phyloP scores from a whole-genome alignment of 345 rosid species.

The Rhodamnia argentea region DNA sequence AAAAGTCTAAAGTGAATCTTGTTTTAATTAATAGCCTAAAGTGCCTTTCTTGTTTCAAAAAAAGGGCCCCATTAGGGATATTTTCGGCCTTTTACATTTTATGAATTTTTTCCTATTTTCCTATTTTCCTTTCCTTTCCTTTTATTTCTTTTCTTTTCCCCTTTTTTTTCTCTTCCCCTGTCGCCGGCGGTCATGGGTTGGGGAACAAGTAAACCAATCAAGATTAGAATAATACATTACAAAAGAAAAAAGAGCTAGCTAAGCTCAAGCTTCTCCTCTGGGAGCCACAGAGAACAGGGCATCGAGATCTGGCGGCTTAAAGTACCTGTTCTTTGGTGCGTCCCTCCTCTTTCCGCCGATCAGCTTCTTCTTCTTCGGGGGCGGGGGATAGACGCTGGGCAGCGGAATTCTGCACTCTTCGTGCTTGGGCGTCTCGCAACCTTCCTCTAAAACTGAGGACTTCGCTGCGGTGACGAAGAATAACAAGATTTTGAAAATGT shows the following conservation, averaged over 20 bases:
- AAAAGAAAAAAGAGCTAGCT: not conserved
- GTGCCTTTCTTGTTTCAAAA: no score
- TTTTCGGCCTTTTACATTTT: no score
- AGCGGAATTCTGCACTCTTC: conserved; percentile 32
- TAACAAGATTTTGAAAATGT: not conserved
- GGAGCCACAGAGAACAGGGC: conserved; percentile 25
- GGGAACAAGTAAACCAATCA: not conserved
- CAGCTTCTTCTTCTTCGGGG: conserved; percentile 44
- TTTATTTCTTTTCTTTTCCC: no score
- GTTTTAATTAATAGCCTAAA: no score
- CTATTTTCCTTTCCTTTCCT: no score
- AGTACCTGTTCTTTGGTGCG: conserved; percentile 53
- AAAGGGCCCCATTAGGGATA: no score
- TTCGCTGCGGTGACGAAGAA: not conserved
- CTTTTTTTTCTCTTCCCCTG: no score
- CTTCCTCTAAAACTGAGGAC: conserved; percentile 20
- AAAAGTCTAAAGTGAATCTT: no score
- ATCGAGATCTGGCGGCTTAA: conserved; percentile 72
- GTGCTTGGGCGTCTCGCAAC: conserved; percentile 53
- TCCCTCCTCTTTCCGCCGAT: conserved; percentile 21
- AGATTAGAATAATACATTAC: not conserved
- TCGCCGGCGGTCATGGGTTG: no score
- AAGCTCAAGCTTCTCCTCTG: conserved; percentile 31
- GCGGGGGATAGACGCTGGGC: conserved; percentile 44
- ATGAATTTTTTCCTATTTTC: no score